Evolutionary conservation across 2,329 filamentous ascomycete genomes (phyloP).

Genomic region (Trichophyton benhamiae): DNA sequence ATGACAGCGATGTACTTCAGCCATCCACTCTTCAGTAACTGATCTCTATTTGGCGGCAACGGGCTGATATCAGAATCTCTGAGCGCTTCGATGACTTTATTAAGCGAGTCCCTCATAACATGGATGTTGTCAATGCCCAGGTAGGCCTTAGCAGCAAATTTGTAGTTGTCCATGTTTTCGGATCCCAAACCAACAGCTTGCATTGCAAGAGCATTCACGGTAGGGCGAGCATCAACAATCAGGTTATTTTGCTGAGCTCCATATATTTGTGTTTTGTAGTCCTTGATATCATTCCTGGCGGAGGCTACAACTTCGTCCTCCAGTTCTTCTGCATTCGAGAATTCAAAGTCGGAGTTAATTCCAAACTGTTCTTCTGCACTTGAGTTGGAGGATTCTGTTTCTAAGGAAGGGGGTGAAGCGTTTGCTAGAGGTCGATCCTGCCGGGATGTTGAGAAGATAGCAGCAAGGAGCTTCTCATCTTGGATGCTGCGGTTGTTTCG

Average conservation of each 20-base stretch:
- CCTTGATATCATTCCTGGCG: conserved; percentile 46
- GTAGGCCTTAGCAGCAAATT: conserved; percentile 79
- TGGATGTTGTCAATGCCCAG: conserved; percentile 97
- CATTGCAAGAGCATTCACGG: conserved; percentile 88
- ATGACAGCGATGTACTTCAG: conserved; percentile 76
- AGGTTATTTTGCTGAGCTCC: conserved; percentile 87
- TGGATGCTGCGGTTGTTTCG: conserved; percentile 83
- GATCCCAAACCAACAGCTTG: conserved; percentile 86
- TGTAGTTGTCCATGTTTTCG: conserved; percentile 97
- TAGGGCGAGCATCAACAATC: conserved; percentile 90
- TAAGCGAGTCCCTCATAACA: conserved; percentile 86
- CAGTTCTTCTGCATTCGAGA: conserved; percentile 50
- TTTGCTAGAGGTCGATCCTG: conserved; percentile 32
- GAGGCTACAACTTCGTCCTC: conserved; percentile 55
- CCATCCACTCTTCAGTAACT: conserved; percentile 77
- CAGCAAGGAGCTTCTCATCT: conserved; percentile 83
- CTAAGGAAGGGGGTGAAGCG: conserved; percentile 28
- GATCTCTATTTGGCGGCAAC: conserved; percentile 67
- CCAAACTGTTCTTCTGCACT: conserved; percentile 42
- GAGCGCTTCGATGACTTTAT: conserved; percentile 74
- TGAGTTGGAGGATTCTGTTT: conserved; percentile 32
- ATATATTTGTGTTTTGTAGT: conserved; percentile 57
- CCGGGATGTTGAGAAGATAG: conserved; percentile 73
- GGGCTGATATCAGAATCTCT: conserved; percentile 85
- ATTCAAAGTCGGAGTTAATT: conserved; percentile 37